These are phyloP conservation scores for Leccinum subrobustum DNA, from an alignment of 1,284 basidiomycete genomes.

Conservation along the genomic window DNA sequence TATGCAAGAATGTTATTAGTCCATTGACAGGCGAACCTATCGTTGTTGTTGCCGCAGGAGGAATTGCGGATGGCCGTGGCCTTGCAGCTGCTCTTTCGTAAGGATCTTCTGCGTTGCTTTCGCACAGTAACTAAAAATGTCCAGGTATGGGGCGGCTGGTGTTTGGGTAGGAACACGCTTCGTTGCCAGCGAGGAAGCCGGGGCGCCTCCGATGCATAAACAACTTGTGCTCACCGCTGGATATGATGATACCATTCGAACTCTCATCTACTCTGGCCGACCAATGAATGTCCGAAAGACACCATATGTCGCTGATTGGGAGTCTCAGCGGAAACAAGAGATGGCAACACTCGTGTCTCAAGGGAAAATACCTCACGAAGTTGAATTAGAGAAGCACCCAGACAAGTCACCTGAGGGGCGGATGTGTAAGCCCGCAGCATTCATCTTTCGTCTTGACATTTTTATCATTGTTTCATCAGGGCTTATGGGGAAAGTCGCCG, in stretches of 20 bases:
- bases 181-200: slow-evolving; percentile 81
- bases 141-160: slow-evolving; percentile 72
- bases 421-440: slow-evolving; percentile 45
- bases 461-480: slow-evolving; percentile 39
- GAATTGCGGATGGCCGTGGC: slow-evolving; percentile 80
- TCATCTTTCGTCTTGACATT: not conserved
- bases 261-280: slow-evolving; percentile 80
- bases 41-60: slow-evolving; percentile 80
- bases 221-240: slow-evolving; percentile 62
- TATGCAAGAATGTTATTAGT: slow-evolving; percentile 60
- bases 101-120: slow-evolving; percentile 23
- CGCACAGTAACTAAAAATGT: not conserved
- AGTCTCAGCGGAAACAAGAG: slow-evolving; percentile 56
- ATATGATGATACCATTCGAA: slow-evolving; percentile 71
- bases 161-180: slow-evolving; percentile 94
- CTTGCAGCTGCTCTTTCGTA: slow-evolving; percentile 78
- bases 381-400: slow-evolving; percentile 68
- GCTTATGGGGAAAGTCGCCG: slow-evolving; percentile 88
- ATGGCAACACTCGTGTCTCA: slow-evolving; percentile 58
- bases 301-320: slow-evolving; percentile 72
- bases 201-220: slow-evolving; percentile 81
- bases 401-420: slow-evolving; percentile 63
- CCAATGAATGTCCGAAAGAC: slow-evolving; percentile 82
- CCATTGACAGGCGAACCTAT: slow-evolving; percentile 78
- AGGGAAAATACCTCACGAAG: slow-evolving; percentile 76